phyloP scores from a whole-genome alignment of 2,329 filamentous ascomycete species.

The Stachybotrys chartarum region DNA sequence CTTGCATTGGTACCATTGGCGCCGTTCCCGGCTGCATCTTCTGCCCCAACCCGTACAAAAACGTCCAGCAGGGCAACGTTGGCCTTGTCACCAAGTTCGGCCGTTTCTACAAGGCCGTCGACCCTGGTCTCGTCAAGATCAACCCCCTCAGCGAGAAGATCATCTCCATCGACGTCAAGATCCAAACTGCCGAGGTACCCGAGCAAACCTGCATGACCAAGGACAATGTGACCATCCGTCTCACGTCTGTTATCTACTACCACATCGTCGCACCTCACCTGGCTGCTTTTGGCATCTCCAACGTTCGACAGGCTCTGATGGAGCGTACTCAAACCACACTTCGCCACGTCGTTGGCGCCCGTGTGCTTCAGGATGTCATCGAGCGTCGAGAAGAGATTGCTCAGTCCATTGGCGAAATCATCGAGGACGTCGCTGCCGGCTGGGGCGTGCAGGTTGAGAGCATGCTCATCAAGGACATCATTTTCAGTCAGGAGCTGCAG shows the following conservation, averaged over 20 bases:
- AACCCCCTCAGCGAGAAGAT: slow-evolving; percentile 90
- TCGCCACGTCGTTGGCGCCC: slow-evolving; percentile 90
- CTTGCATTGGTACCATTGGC: slow-evolving; percentile 68
- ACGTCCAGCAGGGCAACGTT: slow-evolving; percentile 86
- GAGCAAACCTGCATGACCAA: slow-evolving; percentile 99
- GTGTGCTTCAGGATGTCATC: slow-evolving; percentile 95
- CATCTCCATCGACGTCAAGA: slow-evolving; percentile 95
- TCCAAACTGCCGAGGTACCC: slow-evolving; percentile 95
- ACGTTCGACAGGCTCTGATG: slow-evolving; percentile 90
- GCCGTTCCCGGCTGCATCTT: slow-evolving; percentile 86
- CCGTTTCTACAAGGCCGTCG: slow-evolving; percentile 88
- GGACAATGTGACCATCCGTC: slow-evolving; percentile 90
- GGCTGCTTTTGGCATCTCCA: slow-evolving; percentile 91
- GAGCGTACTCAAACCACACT: slow-evolving; percentile 98
- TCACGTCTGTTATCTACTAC: slow-evolving; percentile 99
- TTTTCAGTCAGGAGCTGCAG: slow-evolving; percentile 93
- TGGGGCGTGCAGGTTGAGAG: slow-evolving; percentile 97
- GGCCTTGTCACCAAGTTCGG: slow-evolving; percentile 95
- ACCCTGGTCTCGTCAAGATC: slow-evolving; percentile 94
- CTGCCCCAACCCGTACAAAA: slow-evolving; percentile 95
- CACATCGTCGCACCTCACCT: slow-evolving; percentile 94
- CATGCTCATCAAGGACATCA: slow-evolving; percentile 99
- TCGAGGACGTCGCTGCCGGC: slow-evolving; percentile 85
- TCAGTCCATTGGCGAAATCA: slow-evolving; percentile 91
- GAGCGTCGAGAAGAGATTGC: slow-evolving; percentile 97